Percentiles rank a stretch among this genome's conserved stretches.
phyloP scores from a whole-genome alignment of 495 filamentous ascomycete species.

The Hyaloscypha bicolor region DNA sequence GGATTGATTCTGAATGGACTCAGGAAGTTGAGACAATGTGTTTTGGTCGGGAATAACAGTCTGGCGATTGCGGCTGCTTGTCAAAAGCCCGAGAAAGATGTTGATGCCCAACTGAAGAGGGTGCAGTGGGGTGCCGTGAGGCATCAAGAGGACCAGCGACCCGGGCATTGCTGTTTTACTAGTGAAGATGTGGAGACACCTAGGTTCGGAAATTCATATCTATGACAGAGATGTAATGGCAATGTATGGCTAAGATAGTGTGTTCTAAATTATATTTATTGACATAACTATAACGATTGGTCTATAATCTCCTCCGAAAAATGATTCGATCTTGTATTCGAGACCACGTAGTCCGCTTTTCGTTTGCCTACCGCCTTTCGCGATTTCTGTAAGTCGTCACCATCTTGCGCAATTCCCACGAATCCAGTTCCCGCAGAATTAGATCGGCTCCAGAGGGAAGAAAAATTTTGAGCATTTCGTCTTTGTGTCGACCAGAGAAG shows the following conservation, averaged over 20 bases:
- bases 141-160: background rate
- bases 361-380: too few relatives aligned
- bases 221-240: too few relatives aligned
- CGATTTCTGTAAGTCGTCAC: too few relatives aligned
- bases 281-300: too few relatives aligned
- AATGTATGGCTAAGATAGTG: background rate
- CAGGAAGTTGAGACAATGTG: constrained; percentile 33
- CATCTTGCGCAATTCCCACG: too few relatives aligned
- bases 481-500: too few relatives aligned
- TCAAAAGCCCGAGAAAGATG: constrained; percentile 33
- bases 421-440: too few relatives aligned
- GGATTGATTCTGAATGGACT: constrained; percentile 22
- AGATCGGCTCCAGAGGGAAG: too few relatives aligned
- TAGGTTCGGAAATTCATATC: background rate
- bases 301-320: too few relatives aligned
- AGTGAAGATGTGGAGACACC: constrained; percentile 9
- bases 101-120: constrained; percentile 1
- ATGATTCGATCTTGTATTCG: too few relatives aligned
- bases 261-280: background rate
- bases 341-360: too few relatives aligned
- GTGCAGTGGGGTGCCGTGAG: constrained; percentile 16
- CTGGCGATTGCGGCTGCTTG: constrained; percentile 50
- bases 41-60: constrained; percentile 41
- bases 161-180: constrained; percentile 16
- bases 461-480: too few relatives aligned